These are phyloP conservation scores for Tetrapyrgos nigripes DNA, from an alignment of 1,284 basidiomycete species.

Conservation along the genomic window DNA sequence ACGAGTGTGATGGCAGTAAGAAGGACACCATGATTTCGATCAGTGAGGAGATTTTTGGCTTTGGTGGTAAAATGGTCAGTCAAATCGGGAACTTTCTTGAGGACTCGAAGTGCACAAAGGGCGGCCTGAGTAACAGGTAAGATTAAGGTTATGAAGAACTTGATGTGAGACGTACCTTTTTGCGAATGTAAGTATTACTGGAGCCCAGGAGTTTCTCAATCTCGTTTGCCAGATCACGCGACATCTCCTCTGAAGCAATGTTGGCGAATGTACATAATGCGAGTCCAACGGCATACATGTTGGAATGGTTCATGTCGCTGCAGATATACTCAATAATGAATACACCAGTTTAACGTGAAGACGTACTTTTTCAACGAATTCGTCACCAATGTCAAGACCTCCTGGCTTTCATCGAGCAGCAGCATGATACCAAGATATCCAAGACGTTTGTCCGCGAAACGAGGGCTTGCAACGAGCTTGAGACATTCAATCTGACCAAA, in stretches of 20 bases:
- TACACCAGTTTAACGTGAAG: conserved; percentile 8
- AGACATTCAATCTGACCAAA: conserved; percentile 99
- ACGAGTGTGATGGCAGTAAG: conserved; percentile 94
- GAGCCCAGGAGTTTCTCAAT: conserved; percentile 98
- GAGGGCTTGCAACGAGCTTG: conserved; percentile 97
- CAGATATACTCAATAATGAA: conserved; percentile 10
- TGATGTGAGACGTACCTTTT: conserved; percentile 74
- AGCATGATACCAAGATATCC: conserved; percentile 99
- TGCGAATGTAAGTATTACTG: conserved; percentile 98
- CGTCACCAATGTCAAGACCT: conserved; percentile 96
- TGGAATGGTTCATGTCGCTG: conserved; percentile 99
- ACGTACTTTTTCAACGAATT: conserved; percentile 98
- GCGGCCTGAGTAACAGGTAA: conserved; percentile 71
- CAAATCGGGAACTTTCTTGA: conserved; percentile 97
- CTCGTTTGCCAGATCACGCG: conserved; percentile 94
- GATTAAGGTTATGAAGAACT: neutral
- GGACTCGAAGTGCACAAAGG: conserved; percentile 94
- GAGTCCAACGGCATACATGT: conserved; percentile 98
- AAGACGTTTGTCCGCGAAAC: conserved; percentile 96
- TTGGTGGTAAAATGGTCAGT: conserved; percentile 92
- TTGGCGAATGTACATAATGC: conserved; percentile 99
- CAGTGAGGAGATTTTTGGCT: conserved; percentile 90
- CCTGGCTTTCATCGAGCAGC: conserved; percentile 96
- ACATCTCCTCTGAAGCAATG: conserved; percentile 99
- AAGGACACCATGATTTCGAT: conserved; percentile 97